A percentile compares a stretch with the other conserved stretches of the same genome.
These are phyloP conservation scores for Grosmannia penicillata DNA, from an alignment of 2,329 filamentous ascomycete genomes.

Conservation along the genomic window DNA sequence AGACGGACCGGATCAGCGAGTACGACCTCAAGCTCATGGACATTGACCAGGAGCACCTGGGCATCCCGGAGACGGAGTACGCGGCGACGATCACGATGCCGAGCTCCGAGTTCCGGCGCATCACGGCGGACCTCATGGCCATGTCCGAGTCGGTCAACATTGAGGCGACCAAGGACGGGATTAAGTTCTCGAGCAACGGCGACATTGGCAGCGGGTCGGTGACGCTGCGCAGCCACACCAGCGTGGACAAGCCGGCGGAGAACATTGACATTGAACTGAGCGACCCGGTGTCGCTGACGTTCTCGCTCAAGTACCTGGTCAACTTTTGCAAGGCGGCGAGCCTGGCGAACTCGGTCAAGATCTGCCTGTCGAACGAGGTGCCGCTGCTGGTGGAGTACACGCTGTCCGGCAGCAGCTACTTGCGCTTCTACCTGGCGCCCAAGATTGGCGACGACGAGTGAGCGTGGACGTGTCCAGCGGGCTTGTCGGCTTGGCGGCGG, in stretches of 20 bases:
- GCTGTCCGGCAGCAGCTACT: conserved; percentile 66
- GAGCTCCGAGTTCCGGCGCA: conserved; percentile 78
- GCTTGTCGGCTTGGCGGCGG: too few species aligned
- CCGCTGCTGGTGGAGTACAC: conserved; percentile 89
- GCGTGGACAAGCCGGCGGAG: conserved; percentile 75
- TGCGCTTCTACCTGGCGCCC: conserved; percentile 94
- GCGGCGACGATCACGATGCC: conserved; percentile 85
- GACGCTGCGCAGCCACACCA: conserved; percentile 75
- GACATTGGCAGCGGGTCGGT: conserved; percentile 95
- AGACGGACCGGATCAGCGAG: conserved; percentile 86
- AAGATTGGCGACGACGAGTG: conserved; percentile 40
- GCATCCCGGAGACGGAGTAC: conserved; percentile 98
- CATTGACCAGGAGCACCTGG: conserved; percentile 98
- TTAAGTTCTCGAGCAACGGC: conserved; percentile 86
- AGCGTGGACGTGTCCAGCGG: too few species aligned
- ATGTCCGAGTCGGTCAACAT: conserved; percentile 95
- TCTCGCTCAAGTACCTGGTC: conserved; percentile 97
- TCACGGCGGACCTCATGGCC: conserved; percentile 80
- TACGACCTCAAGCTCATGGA: conserved; percentile 99
- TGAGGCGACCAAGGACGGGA: conserved; percentile 90
- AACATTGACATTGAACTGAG: conserved; percentile 81
- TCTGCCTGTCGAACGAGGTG: conserved; percentile 91
- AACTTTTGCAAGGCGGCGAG: conserved; percentile 98
- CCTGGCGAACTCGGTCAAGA: conserved; percentile 68
- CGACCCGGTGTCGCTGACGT: conserved; percentile 87